Evolutionary conservation across 2,329 filamentous ascomycete species (phyloP), one percentile per base, ranked within the genome.

Genomic region (Ophidiomyces ophidiicola): DNA sequence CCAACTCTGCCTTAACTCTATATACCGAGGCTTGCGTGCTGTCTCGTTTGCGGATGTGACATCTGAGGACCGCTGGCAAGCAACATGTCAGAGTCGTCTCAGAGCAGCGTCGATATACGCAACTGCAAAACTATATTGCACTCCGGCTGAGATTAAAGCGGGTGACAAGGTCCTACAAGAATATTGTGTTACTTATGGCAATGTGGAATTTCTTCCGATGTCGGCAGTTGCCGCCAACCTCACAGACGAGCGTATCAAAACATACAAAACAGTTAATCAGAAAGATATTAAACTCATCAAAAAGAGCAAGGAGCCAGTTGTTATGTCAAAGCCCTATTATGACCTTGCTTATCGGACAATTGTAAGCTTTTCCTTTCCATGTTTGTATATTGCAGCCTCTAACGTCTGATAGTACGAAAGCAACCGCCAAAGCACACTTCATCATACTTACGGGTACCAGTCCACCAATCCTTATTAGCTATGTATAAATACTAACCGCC

Each of bases 141-240:
- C 12, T n/a, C 25, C 25, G 4, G 12, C n/a, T 6, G 36, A 38
- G 7, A 38, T 38, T 14, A 11, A n/a, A 12, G 4, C 36, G 6
- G 36, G 36, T 30, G 26, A 12, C 12, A 26, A 18, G 7, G 15
- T 20, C 30, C 26, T 38, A 3, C 24, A 18, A 8, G 26, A 14
- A 11, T 6, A 8, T 30, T 38, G 36, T 18, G 6, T 19, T 12
- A 12, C 18, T n/a, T 20, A 20, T 19, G 18, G 17, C 10, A 30
- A 17, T 12, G 14, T 23, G 4, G 14, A 10, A 3, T 23, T 38
- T 12, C 15, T 38, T 8, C 25, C 36, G 8, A 38, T 38, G 36
- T 38, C 36, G 23, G 25, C 28, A 12, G 28, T 38, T 21, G n/a
- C 36, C 14, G 26, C 36, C 36, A 38, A 38, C 15, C 36, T 38